phyloP scores from a whole-genome alignment of 306 rosid species.

The Ceratonia siliqua region DNA sequence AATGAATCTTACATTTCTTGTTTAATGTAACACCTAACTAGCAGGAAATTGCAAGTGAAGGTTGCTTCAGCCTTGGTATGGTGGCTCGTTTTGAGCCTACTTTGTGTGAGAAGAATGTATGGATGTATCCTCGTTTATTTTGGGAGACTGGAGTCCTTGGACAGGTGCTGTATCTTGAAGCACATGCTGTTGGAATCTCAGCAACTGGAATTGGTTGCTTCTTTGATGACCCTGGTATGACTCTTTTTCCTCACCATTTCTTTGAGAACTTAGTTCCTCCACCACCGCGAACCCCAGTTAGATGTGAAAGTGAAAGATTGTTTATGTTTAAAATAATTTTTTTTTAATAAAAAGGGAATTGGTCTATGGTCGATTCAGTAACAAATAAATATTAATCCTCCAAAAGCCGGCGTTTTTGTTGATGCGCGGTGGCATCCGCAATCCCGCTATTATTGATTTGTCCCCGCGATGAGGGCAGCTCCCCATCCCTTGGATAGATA shows the following conservation, averaged over 20 bases:
- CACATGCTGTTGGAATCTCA: slow-evolving; percentile 86
- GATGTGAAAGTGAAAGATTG: too few relatives aligned
- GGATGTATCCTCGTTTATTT: slow-evolving; percentile 95
- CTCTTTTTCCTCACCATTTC: slow-evolving; percentile 19
- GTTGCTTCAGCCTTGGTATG: slow-evolving; percentile 98
- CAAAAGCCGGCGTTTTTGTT: too few relatives aligned
- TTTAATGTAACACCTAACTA: slow-evolving; percentile 19
- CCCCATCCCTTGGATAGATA: too few relatives aligned
- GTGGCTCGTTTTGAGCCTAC: slow-evolving; percentile 72
- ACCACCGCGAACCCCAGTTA: too few relatives aligned
- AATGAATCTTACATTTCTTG: slow-evolving; percentile 8
- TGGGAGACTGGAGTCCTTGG: slow-evolving; percentile 99
- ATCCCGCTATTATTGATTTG: too few relatives aligned
- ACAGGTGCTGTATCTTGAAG: slow-evolving; percentile 92
- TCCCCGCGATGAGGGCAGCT: too few relatives aligned
- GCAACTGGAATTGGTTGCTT: slow-evolving; percentile 99
- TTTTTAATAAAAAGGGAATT: too few relatives aligned
- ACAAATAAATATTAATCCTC: too few relatives aligned
- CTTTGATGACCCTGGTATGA: slow-evolving; percentile 87
- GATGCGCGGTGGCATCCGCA: too few relatives aligned
- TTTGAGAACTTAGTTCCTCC: slow-evolving; percentile 25
- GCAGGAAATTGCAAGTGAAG: slow-evolving; percentile 93
- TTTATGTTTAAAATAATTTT: too few relatives aligned
- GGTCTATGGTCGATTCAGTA: too few relatives aligned
- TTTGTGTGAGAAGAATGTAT: slow-evolving; percentile 54